Base-by-base conservation (phyloP, 768 basidiomycete species). In the Boletus vinaceobasis region DNA sequence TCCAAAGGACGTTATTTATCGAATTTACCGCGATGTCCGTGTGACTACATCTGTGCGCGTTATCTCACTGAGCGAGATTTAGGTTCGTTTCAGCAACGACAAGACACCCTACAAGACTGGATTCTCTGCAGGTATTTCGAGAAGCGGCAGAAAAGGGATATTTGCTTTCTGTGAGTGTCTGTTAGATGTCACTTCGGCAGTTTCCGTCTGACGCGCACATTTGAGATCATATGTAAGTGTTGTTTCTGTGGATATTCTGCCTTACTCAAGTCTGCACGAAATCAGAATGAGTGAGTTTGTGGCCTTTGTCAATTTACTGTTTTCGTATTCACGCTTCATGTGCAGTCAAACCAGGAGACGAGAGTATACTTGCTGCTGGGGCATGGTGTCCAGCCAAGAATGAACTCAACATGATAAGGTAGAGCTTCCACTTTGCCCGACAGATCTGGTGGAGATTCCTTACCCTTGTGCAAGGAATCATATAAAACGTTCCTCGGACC, bases 81-180 rank as follows among this genome's bases (percentile, higher is more conserved):
- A 93, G 90, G 70, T 96, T 23, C 83, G 94, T 14, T 97, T 96
- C 72, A 92, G 89, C 65, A 91, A 91, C 53, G 90, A 94, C 67
- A 95, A 94, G 74, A 99, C 96, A 5, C 96, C 96, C 0, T 99
- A 99, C 75, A 98, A 98, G 73, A 81, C 71, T 7, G 78, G 78
- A 10, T 79, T 98, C 32, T 87, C 88, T 0, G 89, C 91, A 0
- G 88, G 86, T 50, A 90, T 95, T 61, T 94, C 93, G 4, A 77
- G 97, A 44, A 88, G 88, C 29, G 96, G 96, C 3, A 75, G 90
- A 39, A 98, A 98, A 65, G 93, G 95, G 0, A 82, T 87, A 13
- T 98, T 92, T 69, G 94, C 94, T 21, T 78, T 77, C 17, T 95
- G 93, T 91, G 68, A 74, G 88, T 78, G 14, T 48, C 32, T 35